These are phyloP conservation scores for Phaeosphaeriaceae sp. DNA, from an alignment of 2,329 filamentous ascomycete species.

Conservation along the genomic window DNA sequence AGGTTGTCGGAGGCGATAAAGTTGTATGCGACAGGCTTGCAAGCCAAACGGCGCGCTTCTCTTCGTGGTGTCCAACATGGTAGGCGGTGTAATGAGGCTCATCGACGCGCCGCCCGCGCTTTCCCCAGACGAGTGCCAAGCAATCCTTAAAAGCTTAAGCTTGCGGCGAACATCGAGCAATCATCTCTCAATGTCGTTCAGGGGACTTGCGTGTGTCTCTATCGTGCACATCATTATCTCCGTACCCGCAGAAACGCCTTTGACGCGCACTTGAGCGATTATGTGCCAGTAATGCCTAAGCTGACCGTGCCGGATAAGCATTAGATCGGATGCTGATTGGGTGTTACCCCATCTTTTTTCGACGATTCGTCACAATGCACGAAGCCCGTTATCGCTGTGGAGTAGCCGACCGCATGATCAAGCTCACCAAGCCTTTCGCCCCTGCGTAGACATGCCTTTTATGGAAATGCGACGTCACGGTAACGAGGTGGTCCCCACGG, in stretches of 20 bases:
- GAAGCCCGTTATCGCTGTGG: slow-evolving; percentile 14
- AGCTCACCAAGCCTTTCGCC: slow-evolving; percentile 23
- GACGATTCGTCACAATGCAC: slow-evolving; percentile 2
- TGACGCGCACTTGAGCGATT: background rate
- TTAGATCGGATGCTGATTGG: background rate
- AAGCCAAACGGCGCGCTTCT: background rate
- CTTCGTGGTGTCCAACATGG: background rate
- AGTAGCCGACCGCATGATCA: slow-evolving; percentile 6
- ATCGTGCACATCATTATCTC: background rate
- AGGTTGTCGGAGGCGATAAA: background rate
- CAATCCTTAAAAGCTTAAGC: background rate
- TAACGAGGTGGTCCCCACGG: slow-evolving; percentile 2
- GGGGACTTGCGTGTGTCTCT: background rate
- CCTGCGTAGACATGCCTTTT: slow-evolving; percentile 12
- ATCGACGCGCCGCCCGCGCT: background rate
- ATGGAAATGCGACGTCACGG: slow-evolving; percentile 12
- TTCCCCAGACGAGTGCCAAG: background rate
- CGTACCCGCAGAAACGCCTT: background rate
- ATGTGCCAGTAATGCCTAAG: background rate
- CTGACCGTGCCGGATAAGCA: slow-evolving; percentile 4
- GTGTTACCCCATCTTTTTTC: slow-evolving; percentile 17
- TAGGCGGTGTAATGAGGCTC: background rate
- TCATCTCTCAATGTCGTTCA: background rate
- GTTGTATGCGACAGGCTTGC: background rate
- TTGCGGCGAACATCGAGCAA: background rate